Evolutionary conservation across 2,329 filamentous ascomycete genomes (phyloP), one percentile per base, ranked within the genome.

Genomic region (Xylaria sp.): DNA sequence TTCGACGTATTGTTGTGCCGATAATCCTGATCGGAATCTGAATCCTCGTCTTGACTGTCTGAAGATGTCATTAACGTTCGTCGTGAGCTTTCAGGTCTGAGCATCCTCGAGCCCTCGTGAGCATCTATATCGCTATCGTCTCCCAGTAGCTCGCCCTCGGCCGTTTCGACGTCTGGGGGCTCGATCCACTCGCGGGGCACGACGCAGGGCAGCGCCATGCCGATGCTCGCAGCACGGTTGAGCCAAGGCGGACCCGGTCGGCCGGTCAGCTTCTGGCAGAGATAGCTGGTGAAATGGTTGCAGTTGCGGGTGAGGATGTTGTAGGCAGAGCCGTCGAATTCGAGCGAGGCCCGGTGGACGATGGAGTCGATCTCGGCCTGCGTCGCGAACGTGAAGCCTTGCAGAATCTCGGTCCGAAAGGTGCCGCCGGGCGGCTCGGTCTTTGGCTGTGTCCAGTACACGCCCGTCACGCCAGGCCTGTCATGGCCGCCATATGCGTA

Each of bases 401-500:
- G 92, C 13, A 96, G 84, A 61, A 96, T 89, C 75, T 91, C 90
- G 78, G 86, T 88, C 75, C 88, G 87, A 82, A 94, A 95, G 0
- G 90, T 93, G 54, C 91, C 92, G 39, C 93, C 93, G 0, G 93
- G 92, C 0, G 93, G 93, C 58, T 91, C 88, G 39, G 88, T 87
- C 72, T 85, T 86, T 1, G 93, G 93, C 71, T 85, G 89, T 18
- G 92, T 95, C 89, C 90, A 94, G 82, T 96, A 97, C 9, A 97
- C 93, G 58, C 93, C 93, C 3, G 92, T 95, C 66, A 91, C 80
- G 28, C 88, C 87, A 59, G 83, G 87, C 74, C 87, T 88, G 77
- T 93, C 89, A 79, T 97, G 93, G 1, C 93, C 93, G 52, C 93
- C 93, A 76, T 93, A 97, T 25, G 93, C 93, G 78, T 96, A 97